These are phyloP conservation scores for Rhinocladiella mackenziei DNA, from an alignment of 2,329 filamentous ascomycete species.

Conservation along the genomic window DNA sequence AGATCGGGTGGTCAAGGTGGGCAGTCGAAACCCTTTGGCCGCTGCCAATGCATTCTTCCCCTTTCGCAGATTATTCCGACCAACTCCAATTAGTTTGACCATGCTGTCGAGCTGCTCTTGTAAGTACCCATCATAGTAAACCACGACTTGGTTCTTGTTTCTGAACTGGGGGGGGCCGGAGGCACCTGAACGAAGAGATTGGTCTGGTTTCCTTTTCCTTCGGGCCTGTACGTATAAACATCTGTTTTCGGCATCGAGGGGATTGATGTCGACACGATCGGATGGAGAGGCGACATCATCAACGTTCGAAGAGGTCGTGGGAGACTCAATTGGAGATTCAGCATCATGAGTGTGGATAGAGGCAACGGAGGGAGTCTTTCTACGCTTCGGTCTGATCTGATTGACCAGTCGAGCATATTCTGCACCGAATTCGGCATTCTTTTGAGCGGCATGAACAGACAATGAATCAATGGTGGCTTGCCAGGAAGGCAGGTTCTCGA, in stretches of 20 bases:
- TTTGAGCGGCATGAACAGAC: constrained; percentile 39
- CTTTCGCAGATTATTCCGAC: constrained; percentile 79
- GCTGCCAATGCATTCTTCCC: constrained; percentile 73
- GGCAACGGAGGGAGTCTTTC: constrained; percentile 36
- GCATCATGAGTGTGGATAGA: constrained; percentile 38
- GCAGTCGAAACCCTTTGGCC: constrained; percentile 35
- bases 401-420: constrained; percentile 40
- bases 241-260: constrained; percentile 26
- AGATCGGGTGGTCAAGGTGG: constrained; percentile 12
- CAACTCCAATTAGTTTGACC: constrained; percentile 74
- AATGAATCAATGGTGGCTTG: constrained; percentile 42
- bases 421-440: constrained; percentile 42
- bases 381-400: constrained; percentile 39
- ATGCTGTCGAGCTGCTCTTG: constrained; percentile 78
- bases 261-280: constrained; percentile 19
- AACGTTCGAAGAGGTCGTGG: constrained; percentile 3
- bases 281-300: constrained; percentile 8
- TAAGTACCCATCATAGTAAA: constrained; percentile 88
- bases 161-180: constrained; percentile 54
- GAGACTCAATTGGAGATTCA: constrained; percentile 4
- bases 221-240: constrained; percentile 35
- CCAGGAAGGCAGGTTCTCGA: constrained; percentile 46
- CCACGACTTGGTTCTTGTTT: constrained; percentile 70
- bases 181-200: constrained; percentile 35
- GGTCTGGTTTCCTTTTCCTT: constrained; percentile 34